phyloP scores from a whole-genome alignment of 2,329 filamentous ascomycete genomes.

The Periconia sp. region DNA sequence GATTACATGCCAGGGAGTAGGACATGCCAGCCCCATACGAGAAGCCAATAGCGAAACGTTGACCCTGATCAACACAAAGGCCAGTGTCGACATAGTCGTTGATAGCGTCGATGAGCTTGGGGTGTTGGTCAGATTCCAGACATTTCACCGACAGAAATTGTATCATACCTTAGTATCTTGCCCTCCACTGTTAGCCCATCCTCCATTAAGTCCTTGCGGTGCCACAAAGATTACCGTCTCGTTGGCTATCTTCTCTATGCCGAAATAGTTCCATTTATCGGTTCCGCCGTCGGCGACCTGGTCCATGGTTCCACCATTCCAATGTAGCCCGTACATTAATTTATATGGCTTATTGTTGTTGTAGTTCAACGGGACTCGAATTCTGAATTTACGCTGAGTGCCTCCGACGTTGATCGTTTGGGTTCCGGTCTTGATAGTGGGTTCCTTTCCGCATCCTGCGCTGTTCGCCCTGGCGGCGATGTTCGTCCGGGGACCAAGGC shows the following conservation, averaged over 20 bases:
- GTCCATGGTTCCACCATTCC: slow-evolving; percentile 42
- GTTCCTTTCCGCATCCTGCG: slow-evolving; percentile 19
- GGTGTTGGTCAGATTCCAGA: no score
- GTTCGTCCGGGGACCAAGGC: no score
- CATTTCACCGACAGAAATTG: no score
- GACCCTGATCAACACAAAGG: slow-evolving; percentile 45
- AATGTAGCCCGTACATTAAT: slow-evolving; percentile 47
- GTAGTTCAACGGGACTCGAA: slow-evolving; percentile 41
- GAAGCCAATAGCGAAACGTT: slow-evolving; percentile 47
- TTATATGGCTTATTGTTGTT: slow-evolving; percentile 40
- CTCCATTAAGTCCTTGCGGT: slow-evolving; percentile 40
- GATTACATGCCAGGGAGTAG: slow-evolving; percentile 45
- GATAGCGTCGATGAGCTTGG: slow-evolving; percentile 42
- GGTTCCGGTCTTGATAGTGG: slow-evolving; percentile 11
- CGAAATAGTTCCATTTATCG: slow-evolving; percentile 41
- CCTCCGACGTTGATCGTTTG: slow-evolving; percentile 23
- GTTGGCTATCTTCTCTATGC: slow-evolving; percentile 37
- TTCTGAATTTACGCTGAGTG: slow-evolving; percentile 16
- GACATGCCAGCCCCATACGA: slow-evolving; percentile 49
- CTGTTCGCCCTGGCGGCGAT: no score
- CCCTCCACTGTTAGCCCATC: slow-evolving; percentile 47
- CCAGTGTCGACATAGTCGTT: slow-evolving; percentile 39
- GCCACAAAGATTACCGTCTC: slow-evolving; percentile 47
- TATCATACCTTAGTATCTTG: slow-evolving; percentile 45
- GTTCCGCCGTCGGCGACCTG: slow-evolving; percentile 35